Evolutionary conservation across 176 grass and related monocot genomes (phyloP), one percentile per base, ranked within the genome.

Genomic region (Aegilops speltoides): DNA sequence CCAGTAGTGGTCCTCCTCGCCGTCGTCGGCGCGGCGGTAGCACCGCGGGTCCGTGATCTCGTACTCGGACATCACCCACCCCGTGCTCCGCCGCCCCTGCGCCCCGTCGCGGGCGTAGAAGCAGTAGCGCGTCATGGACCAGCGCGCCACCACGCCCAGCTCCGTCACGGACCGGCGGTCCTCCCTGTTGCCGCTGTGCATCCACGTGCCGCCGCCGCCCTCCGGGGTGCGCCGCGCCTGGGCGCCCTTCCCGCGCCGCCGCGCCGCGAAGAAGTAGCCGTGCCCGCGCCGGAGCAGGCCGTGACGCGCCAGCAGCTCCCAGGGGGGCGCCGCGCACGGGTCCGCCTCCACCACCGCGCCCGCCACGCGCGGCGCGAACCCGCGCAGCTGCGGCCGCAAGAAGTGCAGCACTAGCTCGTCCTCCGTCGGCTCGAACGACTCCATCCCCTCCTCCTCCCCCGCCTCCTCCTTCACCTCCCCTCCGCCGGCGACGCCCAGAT

Each of bases 1-100:
- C 89, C 80, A 90, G 80, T 87, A 90, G 0, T 11, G 22, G 22
- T 87, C 85, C 75, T 86, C 84, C 41, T 74, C 59, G 25, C 67
- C 84, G 10, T 90, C 89, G 57, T 84, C 85, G 10, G 81, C 65
- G 57, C 85, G 75, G 33, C 85, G 80, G 80, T 90, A 90, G 89
- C 85, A 90, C 7, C 20, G 0, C 0, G 80, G 84, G 59, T 90
- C 89, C 29, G 89, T 90, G 84, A 87, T 83, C 84, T 83, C 66
- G 84, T 87, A 90, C 89, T 90, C 89, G 3, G 62, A 31, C 89
- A 87, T 79, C 2, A 87, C 26, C 89, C 89, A 90, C 80, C 80
- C 57, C 4, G 84, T 78, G 84, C 74, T 79, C 66, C 80, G 57
- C 65, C 77, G 69, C 78, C 32, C 66, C 31, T 7, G 17, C 19